Conservation (phyloP, 1,284 basidiomycete species). For the Sanguinoderma infundibulare region DNA sequence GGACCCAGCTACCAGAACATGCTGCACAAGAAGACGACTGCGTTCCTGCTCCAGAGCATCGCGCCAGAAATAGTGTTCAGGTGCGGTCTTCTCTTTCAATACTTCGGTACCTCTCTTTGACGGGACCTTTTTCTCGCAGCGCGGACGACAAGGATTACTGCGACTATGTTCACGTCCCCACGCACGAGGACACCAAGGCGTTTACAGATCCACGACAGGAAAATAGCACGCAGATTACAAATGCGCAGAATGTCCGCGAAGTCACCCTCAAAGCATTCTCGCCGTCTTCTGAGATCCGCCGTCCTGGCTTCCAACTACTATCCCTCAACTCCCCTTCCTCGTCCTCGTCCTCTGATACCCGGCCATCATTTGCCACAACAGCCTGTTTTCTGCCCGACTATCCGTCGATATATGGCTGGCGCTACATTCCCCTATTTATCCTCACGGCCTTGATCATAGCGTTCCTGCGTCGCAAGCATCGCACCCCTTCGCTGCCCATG, state of each 20-base stretch:
- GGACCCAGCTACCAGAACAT: constrained; percentile 87
- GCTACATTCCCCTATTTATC: constrained; percentile 52
- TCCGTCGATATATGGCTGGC: constrained; percentile 47
- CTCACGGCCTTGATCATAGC: constrained; percentile 37
- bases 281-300: constrained; percentile 75
- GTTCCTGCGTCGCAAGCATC: constrained; percentile 38
- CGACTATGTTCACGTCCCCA: constrained; percentile 57
- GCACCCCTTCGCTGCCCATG: constrained; percentile 57
- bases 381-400: constrained; percentile 64
- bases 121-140: constrained; percentile 41
- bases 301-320: constrained; percentile 87
- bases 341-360: constrained; percentile 29
- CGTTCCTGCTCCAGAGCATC: constrained; percentile 70
- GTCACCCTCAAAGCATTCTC: constrained; percentile 87
- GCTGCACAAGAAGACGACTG: constrained; percentile 72
- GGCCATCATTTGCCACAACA: constrained; percentile 38
- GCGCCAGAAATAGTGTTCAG: constrained; percentile 75
- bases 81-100: constrained; percentile 41
- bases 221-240: background rate
- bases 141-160: constrained; percentile 93
- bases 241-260: constrained; percentile 42
- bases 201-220: background rate
- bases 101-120: background rate
- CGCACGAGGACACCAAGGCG: constrained; percentile 42
- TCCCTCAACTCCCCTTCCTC: constrained; percentile 59